A percentile compares a stretch with the other conserved stretches of the same genome.
These are phyloP conservation scores for Claviceps purpurea DNA, from an alignment of 2,329 filamentous ascomycete genomes.

Conservation along the genomic window DNA sequence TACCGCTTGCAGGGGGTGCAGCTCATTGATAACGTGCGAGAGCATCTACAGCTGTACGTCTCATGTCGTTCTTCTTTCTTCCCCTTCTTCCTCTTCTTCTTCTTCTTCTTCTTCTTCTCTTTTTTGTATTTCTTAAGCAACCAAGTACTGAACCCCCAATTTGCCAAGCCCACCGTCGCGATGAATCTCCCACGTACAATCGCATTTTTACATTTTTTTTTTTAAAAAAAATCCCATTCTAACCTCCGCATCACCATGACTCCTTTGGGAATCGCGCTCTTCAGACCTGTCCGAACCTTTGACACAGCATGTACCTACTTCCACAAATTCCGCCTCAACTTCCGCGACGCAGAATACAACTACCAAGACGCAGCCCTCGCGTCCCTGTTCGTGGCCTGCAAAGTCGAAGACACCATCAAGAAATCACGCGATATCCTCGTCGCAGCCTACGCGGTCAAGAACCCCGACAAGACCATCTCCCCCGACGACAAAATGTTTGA, in stretches of 20 bases:
- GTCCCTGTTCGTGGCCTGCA: slow-evolving; percentile 83
- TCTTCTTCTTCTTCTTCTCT: neutral
- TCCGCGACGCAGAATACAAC: slow-evolving; percentile 76
- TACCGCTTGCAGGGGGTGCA: slow-evolving; percentile 75
- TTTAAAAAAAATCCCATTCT: neutral
- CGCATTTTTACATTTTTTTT: neutral
- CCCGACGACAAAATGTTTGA: slow-evolving; percentile 87
- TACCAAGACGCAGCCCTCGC: slow-evolving; percentile 78
- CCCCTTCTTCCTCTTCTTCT: neutral
- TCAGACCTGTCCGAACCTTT: slow-evolving; percentile 76
- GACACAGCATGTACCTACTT: slow-evolving; percentile 87
- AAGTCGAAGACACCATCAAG: slow-evolving; percentile 95
- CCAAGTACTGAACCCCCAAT: neutral
- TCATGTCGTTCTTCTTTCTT: neutral
- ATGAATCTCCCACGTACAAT: neutral
- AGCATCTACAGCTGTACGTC: slow-evolving; percentile 61
- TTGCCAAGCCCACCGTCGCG: neutral
- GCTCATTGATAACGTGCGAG: slow-evolving; percentile 76
- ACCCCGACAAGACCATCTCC: slow-evolving; percentile 50
- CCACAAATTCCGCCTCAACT: slow-evolving; percentile 80
- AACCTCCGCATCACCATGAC: neutral
- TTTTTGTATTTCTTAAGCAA: neutral
- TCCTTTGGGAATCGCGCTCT: neutral
- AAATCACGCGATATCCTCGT: slow-evolving; percentile 90
- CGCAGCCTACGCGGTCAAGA: slow-evolving; percentile 76